Percentiles rank a stretch among this genome's conserved stretches.
phyloP scores from a whole-genome alignment of 257 asterid genomes.

The Knoxia roxburghii region DNA sequence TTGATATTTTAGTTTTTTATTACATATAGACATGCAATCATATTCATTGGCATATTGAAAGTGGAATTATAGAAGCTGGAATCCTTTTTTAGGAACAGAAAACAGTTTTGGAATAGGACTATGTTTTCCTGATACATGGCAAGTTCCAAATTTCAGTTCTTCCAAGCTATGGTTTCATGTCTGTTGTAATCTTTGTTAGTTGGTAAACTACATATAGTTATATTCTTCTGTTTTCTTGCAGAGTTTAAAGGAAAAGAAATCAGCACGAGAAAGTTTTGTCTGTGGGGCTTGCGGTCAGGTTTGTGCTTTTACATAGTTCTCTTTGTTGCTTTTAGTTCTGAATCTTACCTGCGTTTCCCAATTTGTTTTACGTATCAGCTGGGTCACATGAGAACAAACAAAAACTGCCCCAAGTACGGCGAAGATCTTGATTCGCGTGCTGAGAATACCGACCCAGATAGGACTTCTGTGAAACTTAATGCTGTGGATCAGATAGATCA shows the following conservation, averaged over 20 bases:
- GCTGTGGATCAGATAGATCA: slow-evolving; percentile 57
- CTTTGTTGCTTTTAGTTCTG: slow-evolving; percentile 12
- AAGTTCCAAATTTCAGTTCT: not conserved
- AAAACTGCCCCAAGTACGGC: slow-evolving; percentile 93
- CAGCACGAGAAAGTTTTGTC: slow-evolving; percentile 92
- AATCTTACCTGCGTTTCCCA: not conserved
- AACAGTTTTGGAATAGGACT: no score
- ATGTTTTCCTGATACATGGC: no score
- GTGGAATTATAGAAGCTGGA: no score
- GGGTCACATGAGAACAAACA: slow-evolving; percentile 99
- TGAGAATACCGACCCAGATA: slow-evolving; percentile 62
- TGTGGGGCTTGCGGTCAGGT: slow-evolving; percentile 99
- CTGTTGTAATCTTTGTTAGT: not conserved
- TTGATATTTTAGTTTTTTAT: no score
- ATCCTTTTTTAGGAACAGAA: no score
- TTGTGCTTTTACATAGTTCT: slow-evolving; percentile 19
- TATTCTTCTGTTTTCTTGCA: slow-evolving; percentile 29
- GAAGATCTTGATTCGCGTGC: slow-evolving; percentile 67
- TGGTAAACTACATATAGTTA: slow-evolving; percentile 11
- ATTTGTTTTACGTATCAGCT: slow-evolving; percentile 44
- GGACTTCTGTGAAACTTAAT: slow-evolving; percentile 38
- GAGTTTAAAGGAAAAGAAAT: slow-evolving; percentile 90
- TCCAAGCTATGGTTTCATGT: not conserved
- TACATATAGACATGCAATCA: no score
- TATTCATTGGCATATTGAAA: no score